phyloP scores from a whole-genome alignment of 257 asterid species.

The Avicennia marina region DNA sequence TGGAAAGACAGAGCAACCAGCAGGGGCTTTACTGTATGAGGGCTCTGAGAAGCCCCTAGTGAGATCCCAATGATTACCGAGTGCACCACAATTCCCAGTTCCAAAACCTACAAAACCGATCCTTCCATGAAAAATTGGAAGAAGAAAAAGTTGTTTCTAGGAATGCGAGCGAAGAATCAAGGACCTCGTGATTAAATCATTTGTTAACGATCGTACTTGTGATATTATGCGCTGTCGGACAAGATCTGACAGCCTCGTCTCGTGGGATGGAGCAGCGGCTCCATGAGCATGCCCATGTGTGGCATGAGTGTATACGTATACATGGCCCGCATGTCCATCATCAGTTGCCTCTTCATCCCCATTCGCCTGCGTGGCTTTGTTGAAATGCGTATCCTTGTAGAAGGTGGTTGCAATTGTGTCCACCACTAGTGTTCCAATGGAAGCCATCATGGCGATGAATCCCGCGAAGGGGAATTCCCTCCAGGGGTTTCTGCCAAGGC shows the following conservation, averaged over 20 bases:
- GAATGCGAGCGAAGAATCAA: slow-evolving; percentile 8
- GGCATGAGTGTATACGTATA: slow-evolving; percentile 26
- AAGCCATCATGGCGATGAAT: slow-evolving; percentile 38
- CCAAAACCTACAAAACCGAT: slow-evolving; percentile 40
- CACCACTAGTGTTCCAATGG: slow-evolving; percentile 35
- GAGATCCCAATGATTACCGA: slow-evolving; percentile 57
- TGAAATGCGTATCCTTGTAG: slow-evolving; percentile 27
- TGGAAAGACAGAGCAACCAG: slow-evolving; percentile 52
- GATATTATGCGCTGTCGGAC: slow-evolving; percentile 55
- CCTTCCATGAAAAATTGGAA: slow-evolving; percentile 18
- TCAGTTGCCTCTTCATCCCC: slow-evolving; percentile 23
- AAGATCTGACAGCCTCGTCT: slow-evolving; percentile 20
- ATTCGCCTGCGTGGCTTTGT: slow-evolving; percentile 15
- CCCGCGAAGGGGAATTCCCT: slow-evolving; percentile 42
- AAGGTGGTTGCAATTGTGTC: slow-evolving; percentile 37
- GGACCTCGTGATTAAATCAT: slow-evolving; percentile 28
- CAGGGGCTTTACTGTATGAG: slow-evolving; percentile 41
- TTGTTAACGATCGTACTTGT: slow-evolving; percentile 29
- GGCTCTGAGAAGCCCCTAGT: slow-evolving; percentile 44
- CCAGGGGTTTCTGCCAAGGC: slow-evolving; percentile 38
- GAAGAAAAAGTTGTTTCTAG: slow-evolving; percentile 8
- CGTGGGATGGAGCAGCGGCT: slow-evolving; percentile 10
- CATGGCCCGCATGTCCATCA: slow-evolving; percentile 19
- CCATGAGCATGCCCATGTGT: slow-evolving; percentile 30
- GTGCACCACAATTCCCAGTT: slow-evolving; percentile 58